Base-by-base conservation (phyloP, 2,329 filamentous ascomycete genomes). In the Penicillium nordicum region DNA sequence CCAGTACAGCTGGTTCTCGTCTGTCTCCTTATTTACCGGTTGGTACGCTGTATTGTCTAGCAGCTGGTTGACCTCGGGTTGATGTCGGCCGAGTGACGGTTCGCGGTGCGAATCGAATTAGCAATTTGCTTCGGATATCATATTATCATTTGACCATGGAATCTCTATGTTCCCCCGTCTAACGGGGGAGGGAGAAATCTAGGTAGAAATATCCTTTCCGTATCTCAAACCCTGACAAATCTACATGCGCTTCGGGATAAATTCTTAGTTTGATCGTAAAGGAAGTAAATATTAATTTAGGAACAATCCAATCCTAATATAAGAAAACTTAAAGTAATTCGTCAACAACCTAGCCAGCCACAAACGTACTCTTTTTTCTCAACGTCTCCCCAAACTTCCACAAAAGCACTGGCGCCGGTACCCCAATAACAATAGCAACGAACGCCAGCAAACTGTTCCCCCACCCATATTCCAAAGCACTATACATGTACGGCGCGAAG, bases 11-110 rank as follows among this genome's bases (percentile, higher is more conserved):
- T 72, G 51, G 2, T 6, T 23, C n/a, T 52, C 38, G 30, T 57
- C 43, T 45, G 53, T 56, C 72, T 66, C 18, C 67, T 65, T 57
- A 67, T 70, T 69, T 51, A 69, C 49, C 25, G 72, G 66, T 58
- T 84, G 84, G 71, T 88, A 93, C 5, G 92, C 92, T 3, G 89
- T 93, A 68, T 94, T 96, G 77, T 97, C 92, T 46, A 97, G 79
- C 8, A 97, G 78, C 30, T 14, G 16, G 11, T 45, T 32, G 41
- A 30, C 11, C 30, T 23, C 29, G n/a, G n/a, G 36, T 45, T 36
- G 30, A 27, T 44, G 16, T 45, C 40, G 16, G 14, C 29, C 18
- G 49, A 32, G 37, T 21, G 18, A 25, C 6, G 12, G 21, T 51
- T 44, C 40, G 40, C 40, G 16, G 30, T 8, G 49, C 49, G 30